Conservation (phyloP, 1,284 basidiomycete genomes). For the Leccinum fallax region DNA sequence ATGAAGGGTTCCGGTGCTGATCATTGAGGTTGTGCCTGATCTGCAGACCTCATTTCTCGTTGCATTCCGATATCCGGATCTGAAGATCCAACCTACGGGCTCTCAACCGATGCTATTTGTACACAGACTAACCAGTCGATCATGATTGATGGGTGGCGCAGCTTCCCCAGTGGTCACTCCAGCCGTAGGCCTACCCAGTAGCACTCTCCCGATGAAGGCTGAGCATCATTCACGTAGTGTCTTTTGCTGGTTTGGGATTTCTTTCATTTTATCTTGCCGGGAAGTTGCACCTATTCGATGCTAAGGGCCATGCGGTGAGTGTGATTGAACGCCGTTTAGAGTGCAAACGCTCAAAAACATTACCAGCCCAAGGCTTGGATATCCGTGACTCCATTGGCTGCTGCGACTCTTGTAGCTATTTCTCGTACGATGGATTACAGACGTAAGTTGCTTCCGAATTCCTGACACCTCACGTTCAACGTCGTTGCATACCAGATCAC, state of each 20-base stretch:
- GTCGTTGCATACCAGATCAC: constrained; percentile 56
- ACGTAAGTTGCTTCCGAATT: constrained; percentile 49
- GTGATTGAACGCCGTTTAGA: not conserved
- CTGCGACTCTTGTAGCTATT: constrained; percentile 85
- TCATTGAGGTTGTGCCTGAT: constrained; percentile 1
- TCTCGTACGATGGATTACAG: constrained; percentile 91
- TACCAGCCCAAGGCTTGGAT: constrained; percentile 80
- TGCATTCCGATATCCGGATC: constrained; percentile 76
- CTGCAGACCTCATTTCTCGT: constrained; percentile 74
- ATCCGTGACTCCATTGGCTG: constrained; percentile 74
- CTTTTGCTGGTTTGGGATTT: constrained; percentile 92
- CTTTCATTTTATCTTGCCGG: constrained; percentile 88
- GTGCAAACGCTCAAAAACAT: constrained; percentile 5
- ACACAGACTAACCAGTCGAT: constrained; percentile 63
- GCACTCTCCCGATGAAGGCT: not conserved
- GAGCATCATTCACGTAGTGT: constrained; percentile 52
- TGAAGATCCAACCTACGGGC: constrained; percentile 70
- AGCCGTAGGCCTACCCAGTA: constrained; percentile 55
- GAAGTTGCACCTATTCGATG: constrained; percentile 90
- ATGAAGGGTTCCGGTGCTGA: not conserved
- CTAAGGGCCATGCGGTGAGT: constrained; percentile 74
- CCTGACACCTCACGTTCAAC: constrained; percentile 3
- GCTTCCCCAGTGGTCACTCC: constrained; percentile 93
- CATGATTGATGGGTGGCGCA: constrained; percentile 86
- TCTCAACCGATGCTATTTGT: constrained; percentile 80